These are phyloP conservation scores for Pterocarpus macrocarpus DNA, from an alignment of 306 rosid species.

Conservation along the genomic window DNA sequence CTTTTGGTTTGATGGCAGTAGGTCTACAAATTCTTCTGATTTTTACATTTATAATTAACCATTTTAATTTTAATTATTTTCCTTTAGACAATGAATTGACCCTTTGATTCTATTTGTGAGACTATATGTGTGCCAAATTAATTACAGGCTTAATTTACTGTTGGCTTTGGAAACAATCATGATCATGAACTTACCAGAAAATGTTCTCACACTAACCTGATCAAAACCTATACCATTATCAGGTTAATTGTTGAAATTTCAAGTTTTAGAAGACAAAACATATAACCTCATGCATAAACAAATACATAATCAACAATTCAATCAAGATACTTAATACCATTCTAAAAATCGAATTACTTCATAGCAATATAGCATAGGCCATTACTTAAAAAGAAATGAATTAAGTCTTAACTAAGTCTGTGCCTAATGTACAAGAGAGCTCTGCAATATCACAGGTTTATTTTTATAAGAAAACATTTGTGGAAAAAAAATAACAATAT, in stretches of 20 bases:
- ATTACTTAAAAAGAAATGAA: neutral
- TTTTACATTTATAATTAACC: neutral
- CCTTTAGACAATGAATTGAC: neutral
- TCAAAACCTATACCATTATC: neutral
- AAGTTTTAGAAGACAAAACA: neutral
- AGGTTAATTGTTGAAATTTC: neutral
- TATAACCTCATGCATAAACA: neutral
- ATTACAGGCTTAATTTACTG: no score
- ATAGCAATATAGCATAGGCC: no score
- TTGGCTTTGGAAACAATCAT: no score
- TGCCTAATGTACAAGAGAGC: no score
- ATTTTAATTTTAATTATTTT: no score
- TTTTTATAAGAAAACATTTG: no score
- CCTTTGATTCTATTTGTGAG: neutral
- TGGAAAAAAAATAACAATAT: no score
- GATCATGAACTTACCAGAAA: neutral
- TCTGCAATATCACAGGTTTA: no score
- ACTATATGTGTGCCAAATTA: no score
- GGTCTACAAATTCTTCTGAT: slow-evolving; percentile 11
- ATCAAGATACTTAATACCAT: neutral
- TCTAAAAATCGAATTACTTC: no score
- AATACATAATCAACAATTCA: neutral
- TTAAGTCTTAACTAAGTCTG: neutral
- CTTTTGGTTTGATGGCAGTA: slow-evolving; percentile 25
- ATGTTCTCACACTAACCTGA: neutral